Evolutionary conservation across 2,329 filamentous ascomycete species (phyloP).

Genomic region (Fusarium sp.): DNA sequence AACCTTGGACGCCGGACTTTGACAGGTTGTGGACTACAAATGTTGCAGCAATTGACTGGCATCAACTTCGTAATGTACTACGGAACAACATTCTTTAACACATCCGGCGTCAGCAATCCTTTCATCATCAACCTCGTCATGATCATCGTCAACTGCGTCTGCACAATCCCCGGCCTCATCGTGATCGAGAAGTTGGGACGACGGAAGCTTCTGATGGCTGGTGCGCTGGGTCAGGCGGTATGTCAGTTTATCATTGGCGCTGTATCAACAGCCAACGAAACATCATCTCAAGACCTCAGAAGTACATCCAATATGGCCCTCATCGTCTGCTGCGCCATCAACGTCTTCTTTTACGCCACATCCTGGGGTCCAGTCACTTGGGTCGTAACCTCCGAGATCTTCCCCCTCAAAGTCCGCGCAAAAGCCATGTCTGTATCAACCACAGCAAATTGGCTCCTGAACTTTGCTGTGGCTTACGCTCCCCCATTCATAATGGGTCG

Average conservation of each 20-base stretch:
- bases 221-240: slow-evolving; percentile 78
- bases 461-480: slow-evolving; percentile 85
- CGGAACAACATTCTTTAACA: slow-evolving; percentile 76
- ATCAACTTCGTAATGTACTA: slow-evolving; percentile 85
- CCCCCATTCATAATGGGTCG: slow-evolving; percentile 79
- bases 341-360: slow-evolving; percentile 82
- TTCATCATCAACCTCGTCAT: slow-evolving; percentile 80
- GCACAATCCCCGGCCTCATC: slow-evolving; percentile 78
- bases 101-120: slow-evolving; percentile 68
- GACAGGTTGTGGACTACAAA: slow-evolving; percentile 79
- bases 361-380: slow-evolving; percentile 82
- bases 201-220: slow-evolving; percentile 76
- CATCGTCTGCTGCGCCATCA: slow-evolving; percentile 72
- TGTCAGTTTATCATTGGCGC: slow-evolving; percentile 73
- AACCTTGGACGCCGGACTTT: slow-evolving; percentile 75
- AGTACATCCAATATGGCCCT: slow-evolving; percentile 67
- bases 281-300: slow-evolving; percentile 48
- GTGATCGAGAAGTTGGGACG: slow-evolving; percentile 83
- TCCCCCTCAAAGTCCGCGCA: slow-evolving; percentile 75
- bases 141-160: slow-evolving; percentile 79
- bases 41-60: slow-evolving; percentile 81
- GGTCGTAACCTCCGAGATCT: slow-evolving; percentile 79
- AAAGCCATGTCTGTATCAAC: slow-evolving; percentile 81
- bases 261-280: slow-evolving; percentile 62
- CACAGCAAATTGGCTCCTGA: slow-evolving; percentile 80